These are phyloP conservation scores for Tilletia caries DNA, from an alignment of 1,284 basidiomycete genomes.

Conservation along the genomic window DNA sequence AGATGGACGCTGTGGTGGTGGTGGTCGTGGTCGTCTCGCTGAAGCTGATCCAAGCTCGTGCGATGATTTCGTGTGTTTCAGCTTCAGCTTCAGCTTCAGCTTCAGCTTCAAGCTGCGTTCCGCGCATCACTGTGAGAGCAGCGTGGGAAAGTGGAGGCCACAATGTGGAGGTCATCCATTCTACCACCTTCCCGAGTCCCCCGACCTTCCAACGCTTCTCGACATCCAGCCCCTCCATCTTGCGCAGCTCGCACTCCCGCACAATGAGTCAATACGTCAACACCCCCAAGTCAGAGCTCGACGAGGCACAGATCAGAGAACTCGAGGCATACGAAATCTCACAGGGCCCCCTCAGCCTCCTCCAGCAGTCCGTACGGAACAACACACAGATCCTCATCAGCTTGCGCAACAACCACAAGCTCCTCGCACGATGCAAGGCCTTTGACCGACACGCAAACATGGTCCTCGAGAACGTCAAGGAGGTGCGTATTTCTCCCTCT, in stretches of 20 bases:
- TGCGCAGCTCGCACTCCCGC: slow-evolving; percentile 7
- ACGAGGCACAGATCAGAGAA: slow-evolving; percentile 90
- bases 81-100: too few species aligned
- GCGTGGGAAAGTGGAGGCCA: not conserved
- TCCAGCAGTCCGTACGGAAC: slow-evolving; percentile 96
- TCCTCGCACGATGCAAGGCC: slow-evolving; percentile 94
- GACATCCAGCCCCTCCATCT: not conserved
- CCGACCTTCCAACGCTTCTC: not conserved
- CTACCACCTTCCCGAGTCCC: not conserved
- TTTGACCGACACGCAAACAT: slow-evolving; percentile 99
- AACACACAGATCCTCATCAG: slow-evolving; percentile 97
- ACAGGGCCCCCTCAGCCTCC: slow-evolving; percentile 83
- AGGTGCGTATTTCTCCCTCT: slow-evolving; percentile 21
- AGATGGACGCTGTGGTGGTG: too few species aligned
- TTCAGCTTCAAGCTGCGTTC: not conserved
- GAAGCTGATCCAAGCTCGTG: not conserved
- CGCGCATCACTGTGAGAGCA: too few species aligned
- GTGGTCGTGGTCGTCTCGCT: not conserved
- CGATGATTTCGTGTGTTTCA: too few species aligned
- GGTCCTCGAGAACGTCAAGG: slow-evolving; percentile 60
- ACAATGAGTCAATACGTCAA: slow-evolving; percentile 98
- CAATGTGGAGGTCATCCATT: slow-evolving; percentile 1
- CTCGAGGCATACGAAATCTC: slow-evolving; percentile 69
- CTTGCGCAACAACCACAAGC: slow-evolving; percentile 96
- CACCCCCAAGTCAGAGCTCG: slow-evolving; percentile 92